phyloP scores from a whole-genome alignment of 352 stramenopile genomes.

The Phytophthora ramorum region DNA sequence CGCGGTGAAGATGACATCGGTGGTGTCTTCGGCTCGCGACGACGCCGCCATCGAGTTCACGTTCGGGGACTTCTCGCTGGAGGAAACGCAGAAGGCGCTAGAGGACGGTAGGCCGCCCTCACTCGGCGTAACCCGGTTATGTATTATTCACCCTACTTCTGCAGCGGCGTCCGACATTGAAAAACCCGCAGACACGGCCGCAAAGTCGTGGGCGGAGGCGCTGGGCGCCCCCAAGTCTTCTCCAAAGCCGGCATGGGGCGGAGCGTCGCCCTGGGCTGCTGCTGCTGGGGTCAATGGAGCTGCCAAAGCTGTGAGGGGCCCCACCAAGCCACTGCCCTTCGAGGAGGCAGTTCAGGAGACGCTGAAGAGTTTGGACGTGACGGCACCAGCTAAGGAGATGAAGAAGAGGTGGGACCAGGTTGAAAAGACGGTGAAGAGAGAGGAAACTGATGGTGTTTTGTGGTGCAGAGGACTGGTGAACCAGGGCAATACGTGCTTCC shows the following conservation, averaged over 20 bases:
- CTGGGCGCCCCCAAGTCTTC: slow-evolving; percentile 46
- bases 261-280: slow-evolving; percentile 21
- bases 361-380: slow-evolving; percentile 59
- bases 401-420: slow-evolving; percentile 66
- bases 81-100: slow-evolving; percentile 63
- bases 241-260: slow-evolving; percentile 42
- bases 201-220: slow-evolving; percentile 71
- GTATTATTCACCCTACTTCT: slow-evolving; percentile 1
- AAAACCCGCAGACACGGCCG: slow-evolving; percentile 22
- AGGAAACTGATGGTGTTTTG: slow-evolving; percentile 1
- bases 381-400: slow-evolving; percentile 76
- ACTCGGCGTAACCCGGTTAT: slow-evolving; percentile 4
- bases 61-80: slow-evolving; percentile 83
- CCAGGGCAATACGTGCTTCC: slow-evolving; percentile 90
- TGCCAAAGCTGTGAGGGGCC: slow-evolving; percentile 1
- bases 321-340: slow-evolving; percentile 47
- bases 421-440: background rate
- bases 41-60: slow-evolving; percentile 51
- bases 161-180: slow-evolving; percentile 28
- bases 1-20: too few relatives aligned
- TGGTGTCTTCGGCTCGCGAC: background rate
- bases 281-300: slow-evolving; percentile 3
- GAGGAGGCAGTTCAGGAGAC: slow-evolving; percentile 75
- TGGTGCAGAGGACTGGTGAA: slow-evolving; percentile 74
- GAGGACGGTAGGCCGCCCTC: slow-evolving; percentile 52